Conservation (phyloP, 1,139 yeast species). For the Magnusiomyces magnusii region DNA sequence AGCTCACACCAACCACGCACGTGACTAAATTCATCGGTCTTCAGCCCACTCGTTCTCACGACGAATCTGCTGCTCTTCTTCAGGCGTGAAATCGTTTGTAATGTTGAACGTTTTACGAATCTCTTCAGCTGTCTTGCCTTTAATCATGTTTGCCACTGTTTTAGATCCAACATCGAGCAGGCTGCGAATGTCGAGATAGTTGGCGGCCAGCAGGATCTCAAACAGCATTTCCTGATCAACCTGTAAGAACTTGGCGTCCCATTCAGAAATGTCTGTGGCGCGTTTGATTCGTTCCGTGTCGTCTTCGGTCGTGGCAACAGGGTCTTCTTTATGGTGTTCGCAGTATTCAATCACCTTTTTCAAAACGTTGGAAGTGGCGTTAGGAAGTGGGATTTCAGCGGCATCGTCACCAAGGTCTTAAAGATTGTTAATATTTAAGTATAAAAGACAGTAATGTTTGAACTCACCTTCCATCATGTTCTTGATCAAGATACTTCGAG, state of each 20-base stretch:
- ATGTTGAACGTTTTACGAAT: constrained; percentile 94
- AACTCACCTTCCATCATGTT: constrained; percentile 77
- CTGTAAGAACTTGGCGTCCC: constrained; percentile 94
- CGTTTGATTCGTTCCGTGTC: constrained; percentile 31
- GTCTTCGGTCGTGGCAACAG: constrained; percentile 34
- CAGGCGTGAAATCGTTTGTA: constrained; percentile 94
- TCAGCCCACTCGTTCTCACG: constrained; percentile 34
- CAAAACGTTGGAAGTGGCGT: constrained; percentile 57
- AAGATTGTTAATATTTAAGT: neutral
- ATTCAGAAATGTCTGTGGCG: constrained; percentile 57
- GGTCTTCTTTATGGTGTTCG: constrained; percentile 86
- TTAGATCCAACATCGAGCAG: constrained; percentile 93
- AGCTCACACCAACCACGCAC: too few species aligned
- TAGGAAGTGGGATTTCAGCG: constrained; percentile 87
- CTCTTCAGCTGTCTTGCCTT: constrained; percentile 94
- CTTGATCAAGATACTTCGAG: constrained; percentile 78
- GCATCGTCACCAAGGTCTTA: constrained; percentile 42
- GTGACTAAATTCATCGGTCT: neutral
- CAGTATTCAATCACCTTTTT: constrained; percentile 96
- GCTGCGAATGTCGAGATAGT: constrained; percentile 89
- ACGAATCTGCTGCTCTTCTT: constrained; percentile 96
- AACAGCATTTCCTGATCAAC: constrained; percentile 99
- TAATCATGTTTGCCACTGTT: constrained; percentile 96
- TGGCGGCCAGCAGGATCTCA: constrained; percentile 93
- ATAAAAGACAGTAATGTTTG: neutral